Conservation (phyloP, 805 yeast species). For the Ogataea neopini region DNA sequence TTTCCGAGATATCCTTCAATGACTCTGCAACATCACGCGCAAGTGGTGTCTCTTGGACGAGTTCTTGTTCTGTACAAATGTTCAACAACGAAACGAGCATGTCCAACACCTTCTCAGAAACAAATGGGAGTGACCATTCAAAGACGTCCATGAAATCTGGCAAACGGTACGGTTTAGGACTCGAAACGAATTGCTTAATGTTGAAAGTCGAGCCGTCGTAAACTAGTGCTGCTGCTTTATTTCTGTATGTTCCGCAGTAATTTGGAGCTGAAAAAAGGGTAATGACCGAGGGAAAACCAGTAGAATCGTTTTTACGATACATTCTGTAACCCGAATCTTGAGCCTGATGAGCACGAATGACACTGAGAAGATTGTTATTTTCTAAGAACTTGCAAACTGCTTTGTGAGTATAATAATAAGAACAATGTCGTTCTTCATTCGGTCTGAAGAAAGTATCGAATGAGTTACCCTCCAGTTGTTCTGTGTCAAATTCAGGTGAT, state of each 20-base stretch:
- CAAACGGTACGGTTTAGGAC: slow-evolving; percentile 93
- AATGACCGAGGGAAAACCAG: slow-evolving; percentile 86
- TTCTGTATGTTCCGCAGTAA: slow-evolving; percentile 85
- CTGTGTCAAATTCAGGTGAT: slow-evolving; percentile 74
- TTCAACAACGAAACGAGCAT: slow-evolving; percentile 86
- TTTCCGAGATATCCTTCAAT: slow-evolving; percentile 28
- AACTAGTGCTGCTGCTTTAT: slow-evolving; percentile 90
- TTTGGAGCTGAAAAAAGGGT: slow-evolving; percentile 95
- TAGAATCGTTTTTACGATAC: slow-evolving; percentile 77
- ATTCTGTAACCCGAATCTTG: slow-evolving; percentile 95
- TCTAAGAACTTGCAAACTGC: slow-evolving; percentile 80
- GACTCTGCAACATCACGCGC: slow-evolving; percentile 41
- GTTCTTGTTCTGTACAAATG: slow-evolving; percentile 91
- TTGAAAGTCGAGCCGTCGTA: slow-evolving; percentile 92
- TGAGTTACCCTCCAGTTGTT: slow-evolving; percentile 39
- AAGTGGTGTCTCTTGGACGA: slow-evolving; percentile 66
- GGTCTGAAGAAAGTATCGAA: slow-evolving; percentile 52
- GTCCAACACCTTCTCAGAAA: slow-evolving; percentile 92
- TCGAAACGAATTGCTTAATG: slow-evolving; percentile 85
- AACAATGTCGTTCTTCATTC: slow-evolving; percentile 83
- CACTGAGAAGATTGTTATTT: slow-evolving; percentile 71
- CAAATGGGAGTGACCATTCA: slow-evolving; percentile 96
- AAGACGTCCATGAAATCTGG: slow-evolving; percentile 98
- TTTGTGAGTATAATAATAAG: slow-evolving; percentile 80
- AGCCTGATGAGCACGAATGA: slow-evolving; percentile 95